Evolutionary conservation across 805 yeast species (phyloP), one percentile per base, ranked within the genome.

Genomic region (Lachancea mirantina): DNA sequence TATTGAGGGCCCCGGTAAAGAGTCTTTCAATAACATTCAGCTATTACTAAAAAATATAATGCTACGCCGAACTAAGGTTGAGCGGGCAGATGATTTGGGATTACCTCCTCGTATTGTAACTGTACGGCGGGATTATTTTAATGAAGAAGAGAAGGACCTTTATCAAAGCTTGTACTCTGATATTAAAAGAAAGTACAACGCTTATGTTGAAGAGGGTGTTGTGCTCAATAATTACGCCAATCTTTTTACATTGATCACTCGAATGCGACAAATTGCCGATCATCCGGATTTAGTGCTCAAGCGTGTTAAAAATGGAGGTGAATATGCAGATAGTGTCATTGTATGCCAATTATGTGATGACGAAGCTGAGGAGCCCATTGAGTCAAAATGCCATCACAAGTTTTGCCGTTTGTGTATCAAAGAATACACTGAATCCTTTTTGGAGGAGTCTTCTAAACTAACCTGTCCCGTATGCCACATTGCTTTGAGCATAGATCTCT

Each of bases 251-350:
- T 68, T 92, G 36, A 88, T 92, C 49, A 92, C 98, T 0, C 68
- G 98, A 48, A 94, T 92, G 98, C 74, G 99, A 49, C 98, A 92
- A 59, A 66, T 92, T 47, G 97, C 98, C 0, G 98, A 92, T 56
- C 99, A 92, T 58, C 99, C 99, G 0, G 99, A 92, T 61, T 65
- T 92, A 41, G 96, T 92, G 1, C 64, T 92, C 52, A 77, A 87
- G 45, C 67, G 88, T 32, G 69, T 78, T 19, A 43, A 56, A 14
- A 54, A 60, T 48, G 44, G 57, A 45, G 43, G 58, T 39, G 57
- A 48, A n/a, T 39, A 43, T 16, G 40, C 64, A 1, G 49, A 47
- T 18, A 73, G 72, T 24, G 62, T 64, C 5, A 73, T 87, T 8
- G 79, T 92, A 25, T 92, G 99, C 53, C 94, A 84, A 45, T 55